Evolutionary conservation across 2,329 filamentous ascomycete genomes (phyloP), one percentile per base, ranked within the genome.

Genomic region (Fusarium clavum): DNA sequence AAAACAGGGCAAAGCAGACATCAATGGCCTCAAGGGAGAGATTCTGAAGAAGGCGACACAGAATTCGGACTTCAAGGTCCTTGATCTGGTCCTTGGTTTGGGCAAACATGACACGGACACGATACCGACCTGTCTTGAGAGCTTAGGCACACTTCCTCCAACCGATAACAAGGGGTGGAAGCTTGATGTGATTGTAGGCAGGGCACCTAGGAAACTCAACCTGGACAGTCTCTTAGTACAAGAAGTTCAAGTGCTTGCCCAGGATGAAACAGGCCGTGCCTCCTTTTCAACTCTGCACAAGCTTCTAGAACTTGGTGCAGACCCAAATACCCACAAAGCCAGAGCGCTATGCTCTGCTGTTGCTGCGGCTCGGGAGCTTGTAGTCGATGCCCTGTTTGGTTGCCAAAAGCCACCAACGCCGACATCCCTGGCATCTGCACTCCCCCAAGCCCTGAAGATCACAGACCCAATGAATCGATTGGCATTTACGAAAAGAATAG

Each of bases 381-480:
- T 89, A 10, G 81, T 83, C 12, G 85, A 88, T 44, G 74, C 87
- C 24, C 73, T 90, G 5, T 81, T 89, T 48, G 75, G 77, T 6
- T 75, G 77, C 32, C 34, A 78, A 68, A 52, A 75, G 62, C 29
- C 72, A 5, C 85, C 83, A 3, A 83, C 61, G 8, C 77, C 83
- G 0, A 73, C 77, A 5, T 84, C 86, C 0, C 73, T 89, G 18
- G 83, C 83, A 3, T 78, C 78, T 5, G 85, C 86, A 7, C 81
- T 89, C 57, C 86, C 86, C 1, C 83, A 85, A 58, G 84, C 85
- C 1, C 78, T 89, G 11, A 84, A 83, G 13, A 84, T 89, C 16
- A 55, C 76, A 1, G 85, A 88, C 62, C 77, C 81, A 0, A 85
- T 84, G 82, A 83, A 86, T 67, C 84, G 87, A 2, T 75, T 87